Base-by-base conservation (phyloP, 768 basidiomycete genomes). In the Rhizopogon vinicolor region DNA sequence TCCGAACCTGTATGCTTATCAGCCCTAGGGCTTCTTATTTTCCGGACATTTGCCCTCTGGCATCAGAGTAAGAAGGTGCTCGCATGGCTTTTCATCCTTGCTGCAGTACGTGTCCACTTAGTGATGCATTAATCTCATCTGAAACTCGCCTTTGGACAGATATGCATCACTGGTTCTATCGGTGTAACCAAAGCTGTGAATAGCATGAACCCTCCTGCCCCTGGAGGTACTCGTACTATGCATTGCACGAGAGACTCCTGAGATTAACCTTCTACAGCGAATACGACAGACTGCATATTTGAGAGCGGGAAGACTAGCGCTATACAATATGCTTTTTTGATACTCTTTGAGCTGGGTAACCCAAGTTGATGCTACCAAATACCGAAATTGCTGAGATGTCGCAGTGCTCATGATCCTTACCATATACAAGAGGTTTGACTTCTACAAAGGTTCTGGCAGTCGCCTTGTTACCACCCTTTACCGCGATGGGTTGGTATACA, bases 1-100 rank as follows among this genome's bases (percentile, higher is more conserved):
- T 22, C 10, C 12, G 18, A 53, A 49, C 18, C 8, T 16, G 18
- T 16, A 14, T 31, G 5, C 7, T 29, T 16, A 50, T 42, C n/a
- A 25, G 7, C 12, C 50, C n/a, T 28, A 54, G 46, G 48, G 7
- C 44, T 54, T 13, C 53, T 54, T 25, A 54, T 54, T 35, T n/a
- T 16, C 12, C 33, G 53, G 5, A 51, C 48, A 14, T 28, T 16
- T 7, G 35, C 44, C n/a, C 51, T 54, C 16, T 54, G 48, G 53
- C 7, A 50, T 28, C n/a, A 29, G 14, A 51, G 18, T n/a, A 54
- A 51, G 19, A 29, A 33, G n/a, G 6, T 39, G 46, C 13, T 51
- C 7, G 22, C 25, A 25, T 52, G 28, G 19, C 44, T 54, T n/a
- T 13, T 54, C 5, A 7, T 22, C 10, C 45, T 54, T 35, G 44